These are phyloP conservation scores for Westerdykella sp. DNA, from an alignment of 2,329 filamentous ascomycete genomes.

Conservation along the genomic window DNA sequence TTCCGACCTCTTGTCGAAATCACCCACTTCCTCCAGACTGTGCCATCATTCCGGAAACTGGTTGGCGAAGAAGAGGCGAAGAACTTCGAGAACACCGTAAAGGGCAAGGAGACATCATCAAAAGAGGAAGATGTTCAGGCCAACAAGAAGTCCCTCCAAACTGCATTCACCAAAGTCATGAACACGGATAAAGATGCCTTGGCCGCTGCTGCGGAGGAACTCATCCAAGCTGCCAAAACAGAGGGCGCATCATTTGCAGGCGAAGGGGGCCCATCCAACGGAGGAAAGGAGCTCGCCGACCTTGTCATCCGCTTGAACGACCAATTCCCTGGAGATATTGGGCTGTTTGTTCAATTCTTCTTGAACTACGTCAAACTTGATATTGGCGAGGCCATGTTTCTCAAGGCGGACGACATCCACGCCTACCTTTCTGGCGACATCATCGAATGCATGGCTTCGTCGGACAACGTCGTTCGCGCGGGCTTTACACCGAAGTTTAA, in stretches of 20 bases:
- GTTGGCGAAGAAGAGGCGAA: constrained; percentile 44
- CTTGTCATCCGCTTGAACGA: constrained; percentile 70
- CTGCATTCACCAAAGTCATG: constrained; percentile 75
- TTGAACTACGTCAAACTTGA: constrained; percentile 87
- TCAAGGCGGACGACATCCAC: constrained; percentile 95
- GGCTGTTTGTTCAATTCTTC: constrained; percentile 93
- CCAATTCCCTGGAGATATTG: constrained; percentile 82
- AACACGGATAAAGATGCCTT: constrained; percentile 63
- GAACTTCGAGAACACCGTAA: constrained; percentile 42
- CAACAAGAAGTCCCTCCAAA: constrained; percentile 74
- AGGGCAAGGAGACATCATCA: constrained; percentile 47
- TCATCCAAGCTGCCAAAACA: constrained; percentile 64
- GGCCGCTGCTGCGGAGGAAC: constrained; percentile 57
- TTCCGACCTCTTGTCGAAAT: constrained; percentile 88
- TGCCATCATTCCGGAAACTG: constrained; percentile 48
- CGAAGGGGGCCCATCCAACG: constrained; percentile 49
- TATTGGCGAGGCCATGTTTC: constrained; percentile 89
- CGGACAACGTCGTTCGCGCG: constrained; percentile 96
- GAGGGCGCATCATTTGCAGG: constrained; percentile 69
- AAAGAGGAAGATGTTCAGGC: constrained; percentile 41
- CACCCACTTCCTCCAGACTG: constrained; percentile 67
- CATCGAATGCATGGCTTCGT: constrained; percentile 97
- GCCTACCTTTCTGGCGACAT: constrained; percentile 92
- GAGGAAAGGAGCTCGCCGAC: constrained; percentile 64
- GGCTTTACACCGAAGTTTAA: constrained; percentile 99